Base-by-base conservation (phyloP, 2,329 filamentous ascomycete species). In the Sordariomycetes sp. region DNA sequence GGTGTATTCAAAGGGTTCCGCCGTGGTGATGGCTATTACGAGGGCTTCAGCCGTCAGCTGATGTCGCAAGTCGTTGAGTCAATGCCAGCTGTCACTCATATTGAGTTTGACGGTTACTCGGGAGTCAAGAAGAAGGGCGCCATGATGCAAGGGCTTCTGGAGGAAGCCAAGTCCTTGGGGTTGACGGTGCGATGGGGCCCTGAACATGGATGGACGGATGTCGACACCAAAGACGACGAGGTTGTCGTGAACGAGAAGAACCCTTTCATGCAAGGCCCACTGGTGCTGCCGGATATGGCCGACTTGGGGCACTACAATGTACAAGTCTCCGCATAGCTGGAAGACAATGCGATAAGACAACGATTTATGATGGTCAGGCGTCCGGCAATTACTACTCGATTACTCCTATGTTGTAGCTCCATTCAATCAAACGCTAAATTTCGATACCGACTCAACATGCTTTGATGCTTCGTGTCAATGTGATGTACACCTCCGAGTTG, bases 21-120 rank as follows among this genome's bases (percentile, higher is more conserved):
- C 11, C 68, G 70, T 18, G 66, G 68, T 2, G 70, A 79, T 18
- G 73, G 78, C 2, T 86, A 82, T 42, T 88, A 85, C 48, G 82
- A 85, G 39, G 55, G 54, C 5, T 87, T 86, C 47, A 78, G 72
- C 18, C 59, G 67, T 9, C 57, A 61, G 2, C 55, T 87, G 19
- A 50, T 87, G 6, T 54, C 58, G 4, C 63, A 60, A 7, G 65
- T 86, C 4, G 48, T 86, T 3, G 57, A 62, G 2, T 65, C 66
- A 35, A 55, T 82, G 37, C 74, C 79, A 0, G 66, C 61, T 24
- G 51, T 84, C 3, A 49, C 66, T 8, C 59, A 63, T 2, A 63
- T 87, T 15, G 71, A 84, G 46, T 82, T 88, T 40, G 83, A 88
- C 53, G 82, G 71, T 0, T 84, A 70, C 50, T 58, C 70, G 0